phyloP scores from a whole-genome alignment of 306 rosid species.

The Dryas alaskensis region DNA sequence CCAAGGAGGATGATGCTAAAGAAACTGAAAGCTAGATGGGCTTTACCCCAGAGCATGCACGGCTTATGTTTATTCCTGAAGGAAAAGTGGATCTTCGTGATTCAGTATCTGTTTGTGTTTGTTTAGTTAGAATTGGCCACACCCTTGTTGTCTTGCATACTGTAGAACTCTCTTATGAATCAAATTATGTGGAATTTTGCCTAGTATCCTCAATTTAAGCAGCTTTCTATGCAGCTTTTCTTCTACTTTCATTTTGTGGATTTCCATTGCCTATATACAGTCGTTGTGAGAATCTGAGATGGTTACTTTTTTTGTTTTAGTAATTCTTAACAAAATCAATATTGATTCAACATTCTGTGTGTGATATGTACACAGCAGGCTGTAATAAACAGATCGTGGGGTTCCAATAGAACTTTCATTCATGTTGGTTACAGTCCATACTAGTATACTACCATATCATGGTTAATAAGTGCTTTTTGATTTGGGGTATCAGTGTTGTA shows the following conservation, averaged over 20 bases:
- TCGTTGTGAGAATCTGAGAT: background rate
- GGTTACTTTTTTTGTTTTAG: background rate
- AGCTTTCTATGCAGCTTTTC: background rate
- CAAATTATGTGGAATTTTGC: constrained; percentile 27
- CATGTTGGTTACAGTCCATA: too few relatives aligned
- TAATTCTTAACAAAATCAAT: too few relatives aligned
- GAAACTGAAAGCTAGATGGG: constrained; percentile 38
- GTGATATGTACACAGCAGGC: too few relatives aligned
- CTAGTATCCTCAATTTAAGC: constrained; percentile 13
- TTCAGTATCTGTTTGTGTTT: background rate
- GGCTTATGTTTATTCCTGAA: constrained; percentile 23
- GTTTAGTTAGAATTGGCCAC: constrained; percentile 20
- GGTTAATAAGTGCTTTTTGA: too few relatives aligned
- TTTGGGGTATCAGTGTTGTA: too few relatives aligned
- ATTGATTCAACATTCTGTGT: too few relatives aligned
- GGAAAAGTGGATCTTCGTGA: constrained; percentile 9
- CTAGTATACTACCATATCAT: too few relatives aligned
- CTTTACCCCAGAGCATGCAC: constrained; percentile 17
- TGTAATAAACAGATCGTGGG: background rate
- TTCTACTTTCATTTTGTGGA: background rate
- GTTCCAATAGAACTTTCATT: background rate
- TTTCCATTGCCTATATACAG: background rate
- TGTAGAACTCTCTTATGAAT: constrained; percentile 15
- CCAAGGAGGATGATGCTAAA: constrained; percentile 34
- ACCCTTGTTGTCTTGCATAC: constrained; percentile 26